Base-by-base conservation (phyloP, 495 filamentous ascomycete species). In the Saxophila tyrrhenica region DNA sequence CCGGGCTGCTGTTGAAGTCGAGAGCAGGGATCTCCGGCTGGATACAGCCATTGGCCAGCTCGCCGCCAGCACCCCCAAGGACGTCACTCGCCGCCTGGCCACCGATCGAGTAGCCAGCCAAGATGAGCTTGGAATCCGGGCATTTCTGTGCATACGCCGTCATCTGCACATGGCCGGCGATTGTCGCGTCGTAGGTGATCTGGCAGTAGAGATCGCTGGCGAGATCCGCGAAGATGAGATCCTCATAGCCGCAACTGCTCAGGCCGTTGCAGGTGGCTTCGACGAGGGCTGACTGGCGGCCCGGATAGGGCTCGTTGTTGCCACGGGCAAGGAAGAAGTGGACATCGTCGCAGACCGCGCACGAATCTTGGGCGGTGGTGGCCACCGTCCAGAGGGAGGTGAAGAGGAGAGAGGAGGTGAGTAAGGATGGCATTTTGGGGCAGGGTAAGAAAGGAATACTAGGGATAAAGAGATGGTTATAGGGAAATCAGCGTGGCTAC, bases 51-150 rank as follows among this genome's bases (percentile, higher is more conserved):
- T 58, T 41, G 47, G 55, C 55, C 5, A 44, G 44, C 21, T 39
- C 19, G 22, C 56, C 55, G 19, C 59, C 59, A 43, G 55, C 59
- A 49, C 59, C 59, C 15, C 55, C 59, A 3, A 62, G 46, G 24
- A 52, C 42, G 51, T 62, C 59, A 20, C 46, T 20, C 2, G 29
- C 44, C 7, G 55, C 55, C 38, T 44, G 44, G 3, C 25, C 59
- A 8, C 59, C 59, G 24, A 55, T 51, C 38, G 59, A 62, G 41
- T 47, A 62, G 2, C 59, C 56, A 11, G 52, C 32, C 10, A 58
- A 8, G 35, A 62, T 62, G 51, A 62, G 45, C 55, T 62, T 58
- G 15, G 50, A 45, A 35, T 59, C 20, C 29, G 55, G 59, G 38
- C 59, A 62, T 35, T 29, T 10, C 3, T 54, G 47, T 0, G 55